A percentile compares a stretch with the other conserved stretches of the same genome.
phyloP scores from a whole-genome alignment of 768 basidiomycete species.

The Pholiota molesta region DNA sequence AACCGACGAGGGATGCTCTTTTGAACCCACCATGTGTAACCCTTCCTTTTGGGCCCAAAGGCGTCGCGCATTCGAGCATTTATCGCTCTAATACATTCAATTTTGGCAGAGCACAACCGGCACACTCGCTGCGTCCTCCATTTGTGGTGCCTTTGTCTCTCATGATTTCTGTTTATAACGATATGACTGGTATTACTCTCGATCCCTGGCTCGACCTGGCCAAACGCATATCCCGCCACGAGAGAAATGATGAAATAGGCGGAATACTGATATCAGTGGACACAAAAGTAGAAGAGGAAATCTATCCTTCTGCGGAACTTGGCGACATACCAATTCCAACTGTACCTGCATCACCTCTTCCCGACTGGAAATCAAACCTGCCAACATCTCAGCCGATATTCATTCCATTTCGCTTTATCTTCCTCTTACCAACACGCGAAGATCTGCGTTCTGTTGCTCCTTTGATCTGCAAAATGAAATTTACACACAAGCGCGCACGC shows the following conservation, averaged over 20 bases:
- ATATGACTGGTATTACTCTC: constrained; percentile 25
- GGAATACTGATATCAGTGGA: constrained; percentile 10
- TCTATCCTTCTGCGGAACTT: neutral
- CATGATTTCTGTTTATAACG: constrained; percentile 20
- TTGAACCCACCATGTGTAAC: constrained; percentile 36
- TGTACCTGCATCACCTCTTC: neutral
- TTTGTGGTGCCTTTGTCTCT: constrained; percentile 49
- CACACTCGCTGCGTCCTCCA: constrained; percentile 61
- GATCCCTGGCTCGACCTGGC: constrained; percentile 31
- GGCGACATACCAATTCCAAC: neutral
- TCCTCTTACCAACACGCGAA: constrained; percentile 20
- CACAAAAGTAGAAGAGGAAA: neutral
- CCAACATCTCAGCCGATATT: neutral
- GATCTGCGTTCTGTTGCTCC: constrained; percentile 17
- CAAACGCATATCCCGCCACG: constrained; percentile 20
- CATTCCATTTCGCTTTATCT: constrained; percentile 15
- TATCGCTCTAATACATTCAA: neutral
- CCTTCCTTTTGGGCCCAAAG: constrained; percentile 45
- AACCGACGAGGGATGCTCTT: constrained; percentile 39
- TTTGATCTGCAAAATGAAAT: constrained; percentile 25
- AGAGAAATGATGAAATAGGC: constrained; percentile 7
- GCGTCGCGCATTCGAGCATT: constrained; percentile 28
- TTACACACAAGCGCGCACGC: constrained; percentile 4
- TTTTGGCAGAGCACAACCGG: constrained; percentile 35
- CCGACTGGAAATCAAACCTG: neutral